These are phyloP conservation scores for Tremellales sp. DNA, from an alignment of 1,284 basidiomycete genomes.

Conservation along the genomic window DNA sequence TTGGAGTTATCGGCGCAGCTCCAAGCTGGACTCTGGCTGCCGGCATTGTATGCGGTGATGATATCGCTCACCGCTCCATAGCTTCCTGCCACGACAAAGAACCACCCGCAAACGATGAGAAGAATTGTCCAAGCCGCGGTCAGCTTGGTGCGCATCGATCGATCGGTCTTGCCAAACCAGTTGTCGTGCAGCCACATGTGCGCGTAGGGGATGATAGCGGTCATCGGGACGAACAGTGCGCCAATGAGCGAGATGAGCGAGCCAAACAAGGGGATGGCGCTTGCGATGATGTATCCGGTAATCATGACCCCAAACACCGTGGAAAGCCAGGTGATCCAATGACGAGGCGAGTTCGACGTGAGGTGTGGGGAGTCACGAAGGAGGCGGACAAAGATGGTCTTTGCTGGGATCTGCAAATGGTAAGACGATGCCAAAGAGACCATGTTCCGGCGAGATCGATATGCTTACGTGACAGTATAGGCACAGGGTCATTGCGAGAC, in stretches of 20 bases:
- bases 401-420: conserved; percentile 28
- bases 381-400: conserved; percentile 26
- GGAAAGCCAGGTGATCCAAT: conserved; percentile 58
- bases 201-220: conserved; percentile 15
- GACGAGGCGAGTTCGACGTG: conserved; percentile 55
- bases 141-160: conserved; percentile 11
- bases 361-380: conserved; percentile 53
- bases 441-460: conserved; percentile 15
- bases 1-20: too few relatives aligned
- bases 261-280: conserved; percentile 37
- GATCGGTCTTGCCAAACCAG: conserved; percentile 17
- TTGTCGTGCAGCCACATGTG: conserved; percentile 34
- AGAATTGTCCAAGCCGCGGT: conserved; percentile 20
- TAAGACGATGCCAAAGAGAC: too few relatives aligned
- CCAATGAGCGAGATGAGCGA: conserved; percentile 33
- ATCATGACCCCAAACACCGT: conserved; percentile 53
- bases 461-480: conserved; percentile 37
- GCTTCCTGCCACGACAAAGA: conserved; percentile 31
- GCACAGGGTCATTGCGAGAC: conserved; percentile 30
- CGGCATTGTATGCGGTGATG: too few relatives aligned
- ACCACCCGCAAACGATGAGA: conserved; percentile 28
- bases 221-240: too few relatives aligned
- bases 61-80: conserved; percentile 30
- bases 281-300: conserved; percentile 13
- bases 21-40: too few relatives aligned